Conservation (phyloP, 2,329 filamentous ascomycete genomes). For the Xylariaceae sp. region DNA sequence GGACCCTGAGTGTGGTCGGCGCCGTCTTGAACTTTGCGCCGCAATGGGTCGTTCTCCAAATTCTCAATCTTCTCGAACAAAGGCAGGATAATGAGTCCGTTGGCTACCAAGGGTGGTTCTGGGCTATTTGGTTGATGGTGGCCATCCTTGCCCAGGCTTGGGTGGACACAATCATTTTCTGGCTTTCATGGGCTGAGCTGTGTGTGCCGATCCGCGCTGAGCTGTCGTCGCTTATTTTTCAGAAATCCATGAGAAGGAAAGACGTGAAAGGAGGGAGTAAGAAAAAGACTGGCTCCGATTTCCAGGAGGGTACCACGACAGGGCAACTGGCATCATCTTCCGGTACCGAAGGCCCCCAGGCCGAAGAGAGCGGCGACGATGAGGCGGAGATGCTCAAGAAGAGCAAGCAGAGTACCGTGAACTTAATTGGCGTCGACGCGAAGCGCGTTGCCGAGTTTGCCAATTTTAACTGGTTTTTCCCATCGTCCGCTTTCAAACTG, state of each 20-base stretch:
- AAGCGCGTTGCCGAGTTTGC: constrained; percentile 65
- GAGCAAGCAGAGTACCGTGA: constrained; percentile 68
- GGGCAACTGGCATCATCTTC: constrained; percentile 30
- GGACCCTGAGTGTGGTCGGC: constrained; percentile 49
- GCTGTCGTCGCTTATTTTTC: constrained; percentile 67
- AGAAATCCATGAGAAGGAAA: constrained; percentile 72
- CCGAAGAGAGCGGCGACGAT: constrained; percentile 42
- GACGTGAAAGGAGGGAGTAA: constrained; percentile 65
- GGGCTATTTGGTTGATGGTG: constrained; percentile 61
- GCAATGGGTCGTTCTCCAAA: constrained; percentile 62
- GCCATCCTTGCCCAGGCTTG: constrained; percentile 55
- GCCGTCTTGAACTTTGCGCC: constrained; percentile 64
- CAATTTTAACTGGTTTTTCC: constrained; percentile 62
- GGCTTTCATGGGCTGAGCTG: constrained; percentile 60
- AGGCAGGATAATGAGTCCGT: constrained; percentile 44
- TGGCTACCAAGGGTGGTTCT: constrained; percentile 57
- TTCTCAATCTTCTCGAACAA: constrained; percentile 61
- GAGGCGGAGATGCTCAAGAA: constrained; percentile 43
- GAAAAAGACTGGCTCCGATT: constrained; percentile 37
- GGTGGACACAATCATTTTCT: constrained; percentile 63
- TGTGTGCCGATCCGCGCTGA: constrained; percentile 65
- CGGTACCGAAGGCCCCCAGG: constrained; percentile 33
- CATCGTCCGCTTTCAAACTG: constrained; percentile 59
- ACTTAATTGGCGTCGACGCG: constrained; percentile 72
- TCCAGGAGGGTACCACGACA: constrained; percentile 29